Base-by-base conservation (phyloP, 2,329 filamentous ascomycete species). In the Pyricularia grisea region DNA sequence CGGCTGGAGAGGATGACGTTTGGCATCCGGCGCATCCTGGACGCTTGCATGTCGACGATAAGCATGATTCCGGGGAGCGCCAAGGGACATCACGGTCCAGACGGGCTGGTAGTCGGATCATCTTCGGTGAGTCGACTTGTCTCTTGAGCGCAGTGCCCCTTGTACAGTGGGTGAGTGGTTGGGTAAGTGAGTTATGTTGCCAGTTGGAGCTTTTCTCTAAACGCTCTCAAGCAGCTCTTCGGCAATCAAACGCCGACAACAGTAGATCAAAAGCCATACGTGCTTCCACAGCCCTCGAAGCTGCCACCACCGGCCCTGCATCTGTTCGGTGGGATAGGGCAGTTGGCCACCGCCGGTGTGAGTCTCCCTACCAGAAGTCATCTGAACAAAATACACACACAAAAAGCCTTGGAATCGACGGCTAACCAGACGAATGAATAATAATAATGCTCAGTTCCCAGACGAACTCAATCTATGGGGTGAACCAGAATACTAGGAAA, bases 21-120 rank as follows among this genome's bases (percentile, higher is more conserved):
- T 1, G 72, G 72, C 23, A 68, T 74, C 3, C n/a, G 67, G 1
- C 72, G 70, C 23, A 71, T 73, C 28, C 68, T 72, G 63, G 71
- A 73, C 23, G 66, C 65, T 3, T 73, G 73, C 65, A 31, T 71
- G 50, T 68, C 71, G 20, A 69, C 68, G 7, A 64, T 74, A 42
- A 70, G 71, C 65, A 63, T 65, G 2, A 71, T 69, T 14, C 66
- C 69, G 4, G 69, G 33, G 33, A 25, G 25, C 23, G 58, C 10
- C n/a, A 61, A 61, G 58, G 58, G 58, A 61, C 58, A 61, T 27
- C 58, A 61, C 25, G 58, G 58, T n/a, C 58, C n/a, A n/a, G 58
- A 61, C 25, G 58, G 58, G 10, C 58, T 61, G 10, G 23, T 23
- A 17, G 25, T 27, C 58, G 58, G 58, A 27, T 25, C 58, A 17